These are phyloP conservation scores for Leishmania major DNA, from an alignment of 208 protist species.

Conservation along the genomic window DNA sequence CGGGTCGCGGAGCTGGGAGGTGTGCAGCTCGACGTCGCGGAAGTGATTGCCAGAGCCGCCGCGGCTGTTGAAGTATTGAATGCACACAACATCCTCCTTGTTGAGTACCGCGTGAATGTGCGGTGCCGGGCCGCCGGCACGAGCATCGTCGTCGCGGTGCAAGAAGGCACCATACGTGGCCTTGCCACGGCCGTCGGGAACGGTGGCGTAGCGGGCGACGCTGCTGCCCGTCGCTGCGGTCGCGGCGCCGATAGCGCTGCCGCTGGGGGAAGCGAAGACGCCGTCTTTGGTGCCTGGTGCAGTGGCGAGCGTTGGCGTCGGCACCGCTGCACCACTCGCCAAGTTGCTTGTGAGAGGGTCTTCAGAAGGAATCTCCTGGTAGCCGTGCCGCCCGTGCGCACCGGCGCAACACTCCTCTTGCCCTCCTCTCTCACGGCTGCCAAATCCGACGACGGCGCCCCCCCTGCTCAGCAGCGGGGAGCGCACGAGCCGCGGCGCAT, in stretches of 20 bases:
- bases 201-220: slow-evolving; percentile 2
- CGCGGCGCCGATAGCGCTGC: background rate
- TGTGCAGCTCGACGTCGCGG: slow-evolving; percentile 60
- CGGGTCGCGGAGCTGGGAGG: slow-evolving; percentile 61
- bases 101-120: slow-evolving; percentile 33
- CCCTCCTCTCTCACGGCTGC: background rate
- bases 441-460: background rate
- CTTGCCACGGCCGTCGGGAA: slow-evolving; percentile 18
- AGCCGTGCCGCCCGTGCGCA: background rate
- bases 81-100: slow-evolving; percentile 54
- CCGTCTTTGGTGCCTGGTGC: background rate
- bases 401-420: background rate
- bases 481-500: background rate
- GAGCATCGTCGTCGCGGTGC: slow-evolving; percentile 15
- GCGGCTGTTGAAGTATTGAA: slow-evolving; percentile 86
- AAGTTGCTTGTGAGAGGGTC: background rate
- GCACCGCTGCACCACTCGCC: background rate
- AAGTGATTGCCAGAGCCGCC: slow-evolving; percentile 57
- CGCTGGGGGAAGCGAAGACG: background rate
- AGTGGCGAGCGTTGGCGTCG: background rate
- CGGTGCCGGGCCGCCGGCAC: slow-evolving; percentile 5
- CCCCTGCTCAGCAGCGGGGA: slow-evolving; percentile 21
- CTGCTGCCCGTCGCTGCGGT: background rate
- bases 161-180: slow-evolving; percentile 60
- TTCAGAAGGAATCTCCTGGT: slow-evolving; percentile 6